Evolutionary conservation across 768 basidiomycete genomes (phyloP), one percentile per base, ranked within the genome.

Genomic region (Baorangia bicolor): DNA sequence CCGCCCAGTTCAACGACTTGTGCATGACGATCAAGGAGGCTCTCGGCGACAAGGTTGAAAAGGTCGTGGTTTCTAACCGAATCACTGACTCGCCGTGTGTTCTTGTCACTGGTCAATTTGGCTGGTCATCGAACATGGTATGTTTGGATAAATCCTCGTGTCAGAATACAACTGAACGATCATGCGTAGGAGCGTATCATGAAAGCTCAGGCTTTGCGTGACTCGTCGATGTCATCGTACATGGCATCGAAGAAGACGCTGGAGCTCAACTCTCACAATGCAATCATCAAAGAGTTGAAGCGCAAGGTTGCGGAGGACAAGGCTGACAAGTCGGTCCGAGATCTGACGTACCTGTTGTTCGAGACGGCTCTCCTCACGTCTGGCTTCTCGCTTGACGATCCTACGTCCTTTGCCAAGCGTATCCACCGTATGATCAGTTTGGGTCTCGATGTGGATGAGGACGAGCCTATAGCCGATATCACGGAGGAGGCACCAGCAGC

Each of bases 51-150:
- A 96, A 95, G 83, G 95, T 99, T 61, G 97, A 99, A 84, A 99
- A 99, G 83, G 96, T 99, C 23, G 84, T 96, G 60, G 81, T 98
- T 63, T 98, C 96, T 43, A 98, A 96, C 85, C 93, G 96, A 75
- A 96, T 99, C 79, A 82, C 85, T 65, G 94, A 96, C 75, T 97
- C 94, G 20, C 95, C 94, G 58, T 98, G 89, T 73, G 96, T 97
- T 42, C 87, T 96, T 67, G 94, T 98, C 70, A 98, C 97, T 56
- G 96, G 96, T 54, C 95, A 98, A 74, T 99, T 98, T 76, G 97
- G 96, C 53, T 99, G 96, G 96, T 97, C 94, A 27, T 94, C 95
- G 53, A 98, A 98, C 83, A 98, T 98, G 96, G 90, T 87, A 60
- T 43, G 81, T 73, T 28, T 23, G 16, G 53, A 28, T 40, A 33